Percentiles rank a stretch among this genome's conserved stretches.
phyloP scores from a whole-genome alignment of 1,284 basidiomycete species.

The Pseudozyma pruni region DNA sequence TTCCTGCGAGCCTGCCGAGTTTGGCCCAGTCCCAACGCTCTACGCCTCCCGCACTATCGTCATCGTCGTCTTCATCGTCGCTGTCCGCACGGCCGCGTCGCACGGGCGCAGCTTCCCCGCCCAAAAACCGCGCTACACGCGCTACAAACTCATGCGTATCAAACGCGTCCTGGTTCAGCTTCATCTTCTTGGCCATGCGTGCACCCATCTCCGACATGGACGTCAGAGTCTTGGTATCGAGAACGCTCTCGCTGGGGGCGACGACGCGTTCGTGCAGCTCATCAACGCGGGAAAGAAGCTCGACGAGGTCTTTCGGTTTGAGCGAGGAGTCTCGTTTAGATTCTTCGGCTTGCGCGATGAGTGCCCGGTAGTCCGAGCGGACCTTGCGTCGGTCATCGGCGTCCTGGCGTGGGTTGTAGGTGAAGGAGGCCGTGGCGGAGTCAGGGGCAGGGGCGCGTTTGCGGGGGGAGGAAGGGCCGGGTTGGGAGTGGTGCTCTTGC shows the following conservation, averaged over 20 bases:
- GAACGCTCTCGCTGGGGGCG: slow-evolving; percentile 32
- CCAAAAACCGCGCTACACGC: slow-evolving; percentile 48
- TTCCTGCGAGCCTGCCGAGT: slow-evolving; percentile 43
- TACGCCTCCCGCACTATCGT: slow-evolving; percentile 11
- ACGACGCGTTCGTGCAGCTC: slow-evolving; percentile 33
- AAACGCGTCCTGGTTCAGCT: slow-evolving; percentile 57
- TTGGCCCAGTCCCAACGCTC: slow-evolving; percentile 59
- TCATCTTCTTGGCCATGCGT: slow-evolving; percentile 60
- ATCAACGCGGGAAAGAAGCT: slow-evolving; percentile 22
- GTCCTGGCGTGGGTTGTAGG: slow-evolving; percentile 53
- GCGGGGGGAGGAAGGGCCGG: slow-evolving; percentile 27
- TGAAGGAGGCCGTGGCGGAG: slow-evolving; percentile 8
- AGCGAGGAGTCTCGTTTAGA: slow-evolving; percentile 30
- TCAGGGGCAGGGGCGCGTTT: slow-evolving; percentile 10
- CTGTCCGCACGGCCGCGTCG: neutral
- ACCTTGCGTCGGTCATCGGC: slow-evolving; percentile 46
- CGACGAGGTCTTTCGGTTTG: slow-evolving; percentile 25
- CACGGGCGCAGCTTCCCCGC: slow-evolving; percentile 35
- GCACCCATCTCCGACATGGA: slow-evolving; percentile 60
- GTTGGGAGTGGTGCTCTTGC: slow-evolving; percentile 17
- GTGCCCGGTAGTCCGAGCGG: slow-evolving; percentile 49
- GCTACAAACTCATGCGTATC: slow-evolving; percentile 61
- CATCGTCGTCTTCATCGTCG: slow-evolving; percentile 26
- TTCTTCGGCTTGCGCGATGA: slow-evolving; percentile 51
- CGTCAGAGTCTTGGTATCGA: slow-evolving; percentile 60